Conservation (phyloP, 2,329 filamentous ascomycete genomes). For the Clonostachys chloroleuca region DNA sequence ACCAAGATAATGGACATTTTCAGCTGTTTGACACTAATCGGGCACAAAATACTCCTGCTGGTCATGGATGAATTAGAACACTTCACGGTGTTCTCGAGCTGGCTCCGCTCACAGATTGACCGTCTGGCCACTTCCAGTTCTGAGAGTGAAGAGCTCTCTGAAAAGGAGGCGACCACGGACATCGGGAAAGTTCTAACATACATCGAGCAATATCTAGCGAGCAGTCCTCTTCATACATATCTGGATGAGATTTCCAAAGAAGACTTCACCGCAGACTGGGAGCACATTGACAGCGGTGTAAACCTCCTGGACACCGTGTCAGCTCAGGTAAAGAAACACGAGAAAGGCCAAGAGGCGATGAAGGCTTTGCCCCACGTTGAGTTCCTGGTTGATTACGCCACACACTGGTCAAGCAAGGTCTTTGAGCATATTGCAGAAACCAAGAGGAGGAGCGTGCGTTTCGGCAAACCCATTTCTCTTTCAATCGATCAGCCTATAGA, state of each 20-base stretch:
- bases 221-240: constrained; percentile 61
- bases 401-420: constrained; percentile 51
- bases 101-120: constrained; percentile 82
- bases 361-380: constrained; percentile 56
- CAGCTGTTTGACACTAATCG: constrained; percentile 69
- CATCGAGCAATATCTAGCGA: constrained; percentile 65
- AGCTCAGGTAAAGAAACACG: constrained; percentile 41
- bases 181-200: constrained; percentile 71
- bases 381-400: constrained; percentile 57
- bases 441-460: constrained; percentile 63
- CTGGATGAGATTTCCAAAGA: constrained; percentile 45
- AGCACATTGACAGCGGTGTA: constrained; percentile 34
- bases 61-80: constrained; percentile 74
- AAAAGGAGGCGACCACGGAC: constrained; percentile 74
- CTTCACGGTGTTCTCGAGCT: constrained; percentile 75
- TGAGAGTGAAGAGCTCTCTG: constrained; percentile 65
- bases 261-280: constrained; percentile 43
- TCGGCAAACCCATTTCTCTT: constrained; percentile 50
- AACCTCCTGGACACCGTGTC: constrained; percentile 43
- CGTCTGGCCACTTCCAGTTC: constrained; percentile 61
- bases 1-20: constrained; percentile 65
- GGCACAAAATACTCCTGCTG: constrained; percentile 67
- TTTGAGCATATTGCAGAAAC: constrained; percentile 67
- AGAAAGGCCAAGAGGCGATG: constrained; percentile 37
- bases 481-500: constrained; percentile 36